Conservation (phyloP, 192 early-diverging fungal genomes). For the Cladochytrium replicatum region DNA sequence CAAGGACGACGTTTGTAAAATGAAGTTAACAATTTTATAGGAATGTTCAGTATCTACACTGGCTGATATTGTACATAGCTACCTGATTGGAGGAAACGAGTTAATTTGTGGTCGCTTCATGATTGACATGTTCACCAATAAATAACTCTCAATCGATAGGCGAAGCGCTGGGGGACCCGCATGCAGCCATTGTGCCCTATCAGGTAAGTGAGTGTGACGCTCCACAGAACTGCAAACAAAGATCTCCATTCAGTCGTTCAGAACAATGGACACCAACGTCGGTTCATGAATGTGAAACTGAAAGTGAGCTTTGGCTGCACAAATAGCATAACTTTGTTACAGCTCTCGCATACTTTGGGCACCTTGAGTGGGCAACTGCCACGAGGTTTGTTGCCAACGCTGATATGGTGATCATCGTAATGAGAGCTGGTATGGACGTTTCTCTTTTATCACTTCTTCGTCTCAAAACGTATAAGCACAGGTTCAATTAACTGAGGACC, state of each 20-base stretch:
- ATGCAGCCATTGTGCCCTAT: conserved; percentile 90
- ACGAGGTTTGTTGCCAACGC: too few relatives aligned
- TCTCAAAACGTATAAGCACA: too few relatives aligned
- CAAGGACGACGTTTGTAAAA: conserved; percentile 57
- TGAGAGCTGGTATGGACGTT: neutral
- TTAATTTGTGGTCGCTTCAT: too few relatives aligned
- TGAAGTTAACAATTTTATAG: conserved; percentile 64
- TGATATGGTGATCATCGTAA: conserved; percentile 4
- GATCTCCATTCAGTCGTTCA: conserved; percentile 46
- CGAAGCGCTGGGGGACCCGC: conserved; percentile 77
- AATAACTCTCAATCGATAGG: conserved; percentile 20
- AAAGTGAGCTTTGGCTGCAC: conserved; percentile 38
- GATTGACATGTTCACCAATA: too few relatives aligned
- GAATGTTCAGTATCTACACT: conserved; percentile 79
- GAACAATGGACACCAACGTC: conserved; percentile 64
- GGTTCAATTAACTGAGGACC: conserved; percentile 45
- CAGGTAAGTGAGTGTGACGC: conserved; percentile 45
- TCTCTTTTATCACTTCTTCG: too few relatives aligned
- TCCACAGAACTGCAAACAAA: too few relatives aligned
- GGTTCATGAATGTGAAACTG: conserved; percentile 59
- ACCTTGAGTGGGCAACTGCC: too few relatives aligned
- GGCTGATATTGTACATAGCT: conserved; percentile 83
- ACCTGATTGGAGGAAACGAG: conserved; percentile 72
- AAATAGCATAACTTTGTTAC: too few relatives aligned
- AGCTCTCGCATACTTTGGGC: too few relatives aligned